Conservation (phyloP, 2,329 filamentous ascomycete species). For the Stenocarpella maydis region DNA sequence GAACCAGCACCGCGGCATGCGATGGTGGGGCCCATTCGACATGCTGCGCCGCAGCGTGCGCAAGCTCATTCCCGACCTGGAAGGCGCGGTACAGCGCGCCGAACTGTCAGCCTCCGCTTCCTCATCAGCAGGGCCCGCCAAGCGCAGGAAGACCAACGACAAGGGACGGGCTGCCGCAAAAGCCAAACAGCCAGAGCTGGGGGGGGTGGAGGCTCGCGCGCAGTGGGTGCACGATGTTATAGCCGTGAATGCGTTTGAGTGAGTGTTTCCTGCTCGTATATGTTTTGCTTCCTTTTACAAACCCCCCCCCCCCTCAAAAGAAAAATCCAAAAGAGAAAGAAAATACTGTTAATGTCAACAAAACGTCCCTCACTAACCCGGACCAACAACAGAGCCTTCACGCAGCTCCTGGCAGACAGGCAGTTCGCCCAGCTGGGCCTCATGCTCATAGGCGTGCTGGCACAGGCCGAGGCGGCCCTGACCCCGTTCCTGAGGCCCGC, state of each 20-base stretch:
- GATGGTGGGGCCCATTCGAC: constrained; percentile 82
- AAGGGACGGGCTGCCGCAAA: background rate
- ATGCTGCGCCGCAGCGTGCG: constrained; percentile 73
- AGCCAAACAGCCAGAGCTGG: constrained; percentile 29
- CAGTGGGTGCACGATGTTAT: constrained; percentile 51
- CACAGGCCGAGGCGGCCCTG: constrained; percentile 61
- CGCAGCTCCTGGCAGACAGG: constrained; percentile 73
- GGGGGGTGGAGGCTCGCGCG: constrained; percentile 40
- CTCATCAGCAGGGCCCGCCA: constrained; percentile 30
- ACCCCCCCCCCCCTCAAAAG: too few relatives aligned
- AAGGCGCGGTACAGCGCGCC: constrained; percentile 38
- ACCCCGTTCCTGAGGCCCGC: constrained; percentile 43
- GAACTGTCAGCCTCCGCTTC: constrained; percentile 15
- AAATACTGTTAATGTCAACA: background rate
- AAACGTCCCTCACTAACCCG: background rate
- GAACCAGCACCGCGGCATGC: constrained; percentile 84
- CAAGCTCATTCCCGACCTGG: constrained; percentile 56
- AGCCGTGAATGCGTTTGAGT: constrained; percentile 55
- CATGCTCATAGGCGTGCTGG: constrained; percentile 70
- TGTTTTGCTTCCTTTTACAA: too few relatives aligned
- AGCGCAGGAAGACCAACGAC: constrained; percentile 25
- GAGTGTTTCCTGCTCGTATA: constrained; percentile 40
- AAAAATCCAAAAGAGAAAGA: too few relatives aligned
- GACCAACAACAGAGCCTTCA: constrained; percentile 64
- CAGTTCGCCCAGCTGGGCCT: constrained; percentile 78